Evolutionary conservation across 805 yeast genomes (phyloP).

Genomic region (Ogataea salicorniae): DNA sequence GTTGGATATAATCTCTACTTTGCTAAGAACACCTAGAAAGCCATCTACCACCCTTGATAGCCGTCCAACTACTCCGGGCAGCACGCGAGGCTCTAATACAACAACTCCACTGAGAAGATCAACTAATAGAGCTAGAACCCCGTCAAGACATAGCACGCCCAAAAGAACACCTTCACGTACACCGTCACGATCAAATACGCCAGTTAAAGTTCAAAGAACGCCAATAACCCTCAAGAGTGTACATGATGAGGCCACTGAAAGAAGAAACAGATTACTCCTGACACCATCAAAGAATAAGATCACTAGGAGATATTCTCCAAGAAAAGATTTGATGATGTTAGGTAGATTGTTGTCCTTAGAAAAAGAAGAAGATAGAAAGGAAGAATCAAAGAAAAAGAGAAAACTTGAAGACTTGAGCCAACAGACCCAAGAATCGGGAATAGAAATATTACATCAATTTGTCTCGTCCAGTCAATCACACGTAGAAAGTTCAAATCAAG

Average conservation of each 20-base stretch:
- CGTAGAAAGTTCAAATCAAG: too few species aligned
- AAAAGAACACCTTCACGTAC: conserved; percentile 1
- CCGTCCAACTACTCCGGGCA: not conserved
- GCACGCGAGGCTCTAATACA: not conserved
- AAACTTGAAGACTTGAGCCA: conserved; percentile 8
- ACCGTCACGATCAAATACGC: conserved; percentile 21
- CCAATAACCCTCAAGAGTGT: conserved; percentile 29
- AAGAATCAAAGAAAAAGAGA: conserved; percentile 15
- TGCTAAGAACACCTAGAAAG: too few species aligned
- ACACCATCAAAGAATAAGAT: conserved; percentile 24
- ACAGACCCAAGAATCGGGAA: conserved; percentile 4
- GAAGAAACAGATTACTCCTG: conserved; percentile 23
- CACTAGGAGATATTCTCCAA: conserved; percentile 27
- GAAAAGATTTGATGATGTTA: conserved; percentile 25
- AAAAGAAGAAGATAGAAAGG: conserved; percentile 18
- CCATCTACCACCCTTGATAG: too few species aligned
- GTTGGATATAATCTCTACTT: too few species aligned
- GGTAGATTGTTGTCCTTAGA: conserved; percentile 27
- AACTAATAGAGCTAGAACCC: not conserved
- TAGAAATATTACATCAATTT: conserved; percentile 13
- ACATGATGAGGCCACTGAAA: conserved; percentile 28
- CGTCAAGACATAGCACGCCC: conserved; percentile 8
- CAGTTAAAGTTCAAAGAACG: conserved; percentile 17
- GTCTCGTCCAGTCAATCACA: conserved; percentile 1
- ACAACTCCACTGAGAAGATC: not conserved